Evolutionary conservation across 2,329 filamentous ascomycete genomes (phyloP), one percentile per base, ranked within the genome.

Genomic region (Karstenula rhodostoma): DNA sequence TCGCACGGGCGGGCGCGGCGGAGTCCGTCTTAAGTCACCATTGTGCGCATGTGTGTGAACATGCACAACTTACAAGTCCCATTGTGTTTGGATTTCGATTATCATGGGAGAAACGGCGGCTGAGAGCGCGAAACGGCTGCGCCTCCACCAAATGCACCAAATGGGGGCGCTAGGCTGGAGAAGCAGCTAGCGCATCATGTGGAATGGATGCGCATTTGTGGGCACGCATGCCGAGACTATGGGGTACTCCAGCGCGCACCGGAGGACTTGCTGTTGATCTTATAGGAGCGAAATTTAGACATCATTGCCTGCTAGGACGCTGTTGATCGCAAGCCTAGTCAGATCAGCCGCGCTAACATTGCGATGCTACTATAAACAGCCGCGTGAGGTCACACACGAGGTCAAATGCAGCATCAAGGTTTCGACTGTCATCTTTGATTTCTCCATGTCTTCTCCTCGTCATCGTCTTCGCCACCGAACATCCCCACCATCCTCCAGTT

Each of bases 111-210:
- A 29, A 25, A 35, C 42, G 9, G n/a, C n/a, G n/a, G n/a, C n/a
- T n/a, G n/a, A n/a, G 29, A 27, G 29, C 29, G 22, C 27, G 17
- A 13, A 32, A 5, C n/a, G 27, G 27, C 47, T 33, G 47, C 47
- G 47, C 47, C 47, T 49, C 47, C 47, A 49, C 47, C 37, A 49
- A 12, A n/a, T 32, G 27, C 47, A 49, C 47, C 37, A 49, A 12
- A n/a, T 32, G 27, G 27, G 32, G 4, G 7, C 47, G 47, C 47
- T 19, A 33, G 32, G 47, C 10, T 37, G 4, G 48, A 7, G 29
- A 15, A 37, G 17, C 48, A 22, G 6, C n/a, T 51, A 50, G 48
- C 32, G 48, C 48, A 49, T 9, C 25, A 19, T 22, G 12, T 6
- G 37, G 48, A 23, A 32, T 23, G 32, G n/a, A 51, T 51, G 48